Evolutionary conservation across 352 stramenopile species (phyloP), one percentile per base, ranked within the genome.

Genomic region (Globisporangium splendens): DNA sequence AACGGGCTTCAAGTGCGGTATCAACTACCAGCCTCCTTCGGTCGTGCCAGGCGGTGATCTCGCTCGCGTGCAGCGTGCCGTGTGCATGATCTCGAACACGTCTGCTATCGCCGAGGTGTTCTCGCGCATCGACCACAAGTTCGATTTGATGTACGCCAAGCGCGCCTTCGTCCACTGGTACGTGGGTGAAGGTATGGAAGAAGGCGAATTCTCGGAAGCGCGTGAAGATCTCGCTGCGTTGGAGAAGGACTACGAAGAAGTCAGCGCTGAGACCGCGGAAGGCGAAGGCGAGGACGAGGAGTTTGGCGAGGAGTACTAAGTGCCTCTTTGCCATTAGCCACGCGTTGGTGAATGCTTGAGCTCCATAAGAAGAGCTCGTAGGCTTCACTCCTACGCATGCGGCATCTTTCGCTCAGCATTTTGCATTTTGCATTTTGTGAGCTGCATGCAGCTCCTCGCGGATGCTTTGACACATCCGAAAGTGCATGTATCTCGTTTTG

Each of bases 131-230:
- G 96, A 99, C 65, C 95, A 99, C 90, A 99, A 99, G 89, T 99
- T 99, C 76, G 96, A 99, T 73, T 80, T 99, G 50, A 99, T 99
- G 97, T 99, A 99, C 79, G 95, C 95, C 62, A 99, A 99, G 84
- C 91, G 96, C 76, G 96, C 95, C 48, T 99, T 99, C 78, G 95
- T 99, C 58, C 96, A 99, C 83, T 99, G 96, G 95, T 98, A 98
- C 69, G 95, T 98, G 42, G 96, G 96, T 66, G 96, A 99, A 77
- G 96, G 96, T 70, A 99, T 99, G 96, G 96, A 99, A 75, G 96
- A 99, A 69, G 95, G 95, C 65, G 96, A 99, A 72, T 99, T 99
- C 83, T 98, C 90, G 57, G 96, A 99, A 65, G 96, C 96, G 59
- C 93, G 95, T 80, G 96, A 98, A 76, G 95, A 99, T 86, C 86